Percentiles rank a stretch among this genome's conserved stretches.
Evolutionary conservation across 441 rosid genomes (phyloP).

Genomic region (Manihot esculenta): DNA sequence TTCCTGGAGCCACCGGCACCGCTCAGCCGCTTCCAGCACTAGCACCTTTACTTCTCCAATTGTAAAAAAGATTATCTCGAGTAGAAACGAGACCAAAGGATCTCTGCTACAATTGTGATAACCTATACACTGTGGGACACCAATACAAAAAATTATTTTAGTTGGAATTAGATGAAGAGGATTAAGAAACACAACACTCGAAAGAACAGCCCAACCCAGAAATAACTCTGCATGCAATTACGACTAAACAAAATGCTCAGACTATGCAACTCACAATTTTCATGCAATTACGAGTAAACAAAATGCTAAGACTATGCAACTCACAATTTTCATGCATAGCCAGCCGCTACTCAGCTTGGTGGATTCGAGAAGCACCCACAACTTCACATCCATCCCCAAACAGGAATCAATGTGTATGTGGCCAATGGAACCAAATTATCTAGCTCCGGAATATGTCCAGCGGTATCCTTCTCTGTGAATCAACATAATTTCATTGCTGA

Average conservation of each 20-base stretch:
- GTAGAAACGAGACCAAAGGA: neutral
- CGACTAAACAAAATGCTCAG: too few species aligned
- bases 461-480: neutral
- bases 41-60: neutral
- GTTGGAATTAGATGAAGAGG: neutral
- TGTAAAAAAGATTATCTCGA: neutral
- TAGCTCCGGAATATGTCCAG: neutral
- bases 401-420: too few species aligned
- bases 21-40: neutral
- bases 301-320: too few species aligned
- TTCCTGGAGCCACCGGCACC: neutral
- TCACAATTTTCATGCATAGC: too few species aligned
- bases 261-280: neutral
- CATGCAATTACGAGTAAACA: neutral
- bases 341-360: neutral
- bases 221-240: too few species aligned
- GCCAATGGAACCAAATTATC: neutral
- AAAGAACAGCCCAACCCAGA: too few species aligned
- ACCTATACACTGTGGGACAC: neutral
- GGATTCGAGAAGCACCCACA: neutral
- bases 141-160: neutral
- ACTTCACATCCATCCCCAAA: neutral
- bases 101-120: neutral
- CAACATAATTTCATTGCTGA: neutral
- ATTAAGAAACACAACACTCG: too few species aligned